Base-by-base conservation (phyloP, 2,329 filamentous ascomycete genomes). In the Huntiella bhutanensis region DNA sequence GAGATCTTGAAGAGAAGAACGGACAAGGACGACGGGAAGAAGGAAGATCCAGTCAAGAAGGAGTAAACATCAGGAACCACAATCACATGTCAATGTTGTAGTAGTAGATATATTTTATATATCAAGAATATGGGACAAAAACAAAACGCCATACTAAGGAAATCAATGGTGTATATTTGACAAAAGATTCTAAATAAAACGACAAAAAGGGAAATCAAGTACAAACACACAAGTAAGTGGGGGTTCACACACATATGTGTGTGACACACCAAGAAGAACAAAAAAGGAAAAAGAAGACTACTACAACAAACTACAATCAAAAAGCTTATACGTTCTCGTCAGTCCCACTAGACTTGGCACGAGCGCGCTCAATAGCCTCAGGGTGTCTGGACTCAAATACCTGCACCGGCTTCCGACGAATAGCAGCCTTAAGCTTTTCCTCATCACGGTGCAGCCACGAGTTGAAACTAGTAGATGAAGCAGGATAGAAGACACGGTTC, bases 1-100 rank as follows among this genome's bases (percentile, higher is more conserved):
- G 78, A 88, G 64, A 87, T 98, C 51, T 58, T 98, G 33, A 44
- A 41, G 16, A 39, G 39, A 47, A 51, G 47, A 19, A 12, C 19
- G 3, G 47, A 37, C 12, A 28, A 39, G 12, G 8, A 13, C 1
- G 41, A 33, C 8, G 32, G 28, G 4, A 17, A 34, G 4, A 43
- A 35, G 41, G 32, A n/a, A 6, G 16, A 10, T 10, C 11, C 17
- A 6, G 41, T 13, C n/a, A 19, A 43, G 11, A 10, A 16, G n/a
- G 19, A 13, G 40, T 19, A 28, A 13, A 33, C 13, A 22, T n/a
- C 4, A 8, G 40, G 33, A 28, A 13, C 11, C 7, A 28, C 22
- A 28, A 6, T 28, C 22, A 28, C 22, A 28, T 28, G 8, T 28
- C 22, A 28, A 28, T 28, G 22, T 28, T 28, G 22, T 7, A 28